phyloP scores from a whole-genome alignment of 2,329 filamentous ascomycete species.

The Fusarium heterosporum region DNA sequence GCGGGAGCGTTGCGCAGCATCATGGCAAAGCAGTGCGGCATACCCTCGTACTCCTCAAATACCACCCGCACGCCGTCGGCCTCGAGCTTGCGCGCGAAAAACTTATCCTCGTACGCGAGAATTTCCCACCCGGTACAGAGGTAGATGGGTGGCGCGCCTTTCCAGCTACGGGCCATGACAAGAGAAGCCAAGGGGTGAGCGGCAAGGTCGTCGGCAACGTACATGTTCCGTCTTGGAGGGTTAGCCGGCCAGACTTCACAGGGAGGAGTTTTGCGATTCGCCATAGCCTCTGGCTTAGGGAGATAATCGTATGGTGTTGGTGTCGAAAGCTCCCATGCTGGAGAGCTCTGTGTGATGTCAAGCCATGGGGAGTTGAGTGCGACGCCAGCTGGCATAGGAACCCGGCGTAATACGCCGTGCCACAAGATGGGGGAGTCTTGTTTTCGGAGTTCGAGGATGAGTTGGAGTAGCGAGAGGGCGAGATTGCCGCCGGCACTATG shows the following conservation, averaged over 20 bases:
- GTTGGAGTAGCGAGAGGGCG: conserved; percentile 72
- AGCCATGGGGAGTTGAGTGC: conserved; percentile 76
- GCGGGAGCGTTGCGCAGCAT: conserved; percentile 62
- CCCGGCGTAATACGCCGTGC: conserved; percentile 66
- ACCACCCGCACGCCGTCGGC: conserved; percentile 69
- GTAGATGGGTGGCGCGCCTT: conserved; percentile 72
- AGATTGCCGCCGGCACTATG: conserved; percentile 79
- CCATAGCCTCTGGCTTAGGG: conserved; percentile 60
- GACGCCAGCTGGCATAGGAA: conserved; percentile 75
- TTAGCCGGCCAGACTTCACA: conserved; percentile 69
- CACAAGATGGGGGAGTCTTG: conserved; percentile 64
- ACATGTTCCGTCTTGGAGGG: conserved; percentile 66
- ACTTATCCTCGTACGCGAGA: conserved; percentile 74
- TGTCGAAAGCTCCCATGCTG: conserved; percentile 45
- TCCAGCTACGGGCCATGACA: conserved; percentile 70
- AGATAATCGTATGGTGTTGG: conserved; percentile 55
- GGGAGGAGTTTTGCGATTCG: conserved; percentile 48
- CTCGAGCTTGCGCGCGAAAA: conserved; percentile 67
- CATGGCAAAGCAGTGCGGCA: conserved; percentile 80
- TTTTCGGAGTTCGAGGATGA: conserved; percentile 72
- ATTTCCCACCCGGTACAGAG: conserved; percentile 78
- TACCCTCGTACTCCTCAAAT: conserved; percentile 80
- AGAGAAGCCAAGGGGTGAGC: conserved; percentile 77
- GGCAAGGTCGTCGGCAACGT: conserved; percentile 65
- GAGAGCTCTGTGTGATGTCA: conserved; percentile 71